A percentile compares a stretch with the other conserved stretches of the same genome.
These are phyloP conservation scores for Ophiocordyceps camponoti-leonardi DNA, from an alignment of 2,329 filamentous ascomycete genomes.

Conservation along the genomic window DNA sequence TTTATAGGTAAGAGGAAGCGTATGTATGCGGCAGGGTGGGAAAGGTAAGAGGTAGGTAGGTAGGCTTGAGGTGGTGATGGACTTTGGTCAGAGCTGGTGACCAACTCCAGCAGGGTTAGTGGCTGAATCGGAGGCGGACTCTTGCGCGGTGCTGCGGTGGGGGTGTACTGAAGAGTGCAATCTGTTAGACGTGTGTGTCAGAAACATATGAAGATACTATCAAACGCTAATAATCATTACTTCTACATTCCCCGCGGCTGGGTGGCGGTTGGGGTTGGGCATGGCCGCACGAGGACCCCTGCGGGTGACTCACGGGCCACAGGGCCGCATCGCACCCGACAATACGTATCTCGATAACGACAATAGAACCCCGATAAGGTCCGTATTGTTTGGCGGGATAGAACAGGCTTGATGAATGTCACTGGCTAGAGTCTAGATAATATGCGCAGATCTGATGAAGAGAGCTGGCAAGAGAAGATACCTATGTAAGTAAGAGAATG, in stretches of 20 bases:
- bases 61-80: not conserved
- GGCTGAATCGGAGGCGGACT: not conserved
- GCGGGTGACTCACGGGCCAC: not conserved
- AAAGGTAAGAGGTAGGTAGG: not conserved
- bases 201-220: not conserved
- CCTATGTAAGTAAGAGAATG: too few relatives aligned
- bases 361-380: too few relatives aligned
- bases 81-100: not conserved
- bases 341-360: not conserved
- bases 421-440: too few relatives aligned
- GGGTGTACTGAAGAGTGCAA: too few relatives aligned
- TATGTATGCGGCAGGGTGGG: not conserved
- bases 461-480: too few relatives aligned
- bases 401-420: too few relatives aligned
- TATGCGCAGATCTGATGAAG: too few relatives aligned
- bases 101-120: slow-evolving; percentile 1
- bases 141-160: too few relatives aligned
- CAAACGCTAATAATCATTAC: not conserved
- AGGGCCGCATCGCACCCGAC: not conserved
- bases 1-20: not conserved
- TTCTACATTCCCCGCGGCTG: not conserved
- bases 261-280: not conserved
- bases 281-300: not conserved
- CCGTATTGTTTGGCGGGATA: too few relatives aligned
- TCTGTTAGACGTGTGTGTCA: too few relatives aligned